Evolutionary conservation across 805 yeast genomes (phyloP), one percentile per base, ranked within the genome.

Genomic region (Cyberlindnera bimundalis): DNA sequence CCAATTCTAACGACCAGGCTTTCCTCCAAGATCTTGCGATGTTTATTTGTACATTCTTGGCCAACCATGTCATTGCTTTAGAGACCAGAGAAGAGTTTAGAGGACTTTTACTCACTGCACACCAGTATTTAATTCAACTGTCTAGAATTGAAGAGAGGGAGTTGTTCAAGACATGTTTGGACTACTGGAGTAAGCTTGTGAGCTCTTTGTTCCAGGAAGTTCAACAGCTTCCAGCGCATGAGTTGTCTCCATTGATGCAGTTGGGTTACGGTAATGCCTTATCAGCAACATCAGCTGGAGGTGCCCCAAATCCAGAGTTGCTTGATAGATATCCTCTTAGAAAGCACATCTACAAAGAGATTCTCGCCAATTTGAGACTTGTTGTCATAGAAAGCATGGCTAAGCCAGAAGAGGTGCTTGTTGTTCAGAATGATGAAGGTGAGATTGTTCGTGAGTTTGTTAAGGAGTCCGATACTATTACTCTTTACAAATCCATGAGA

Each of bases 311-410:
- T 57, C 96, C 96, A 1, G 81, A 79, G 35, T 55, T 81, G 13
- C 71, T 90, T 51, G 81, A 81, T n/a, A 79, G 79, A 54, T 81
- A 74, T 62, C 90, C 95, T 8, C 73, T 91, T 43, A 82, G 97
- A 62, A 88, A 84, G 60, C 95, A 91, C 65, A 77, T 76, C 39
- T 93, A 93, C 60, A 70, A 79, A n/a, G 76, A 76, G 19, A 71
- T 93, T 31, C 74, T 93, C 52, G 81, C 96, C 4, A 81, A 81
- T 58, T 73, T 93, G 56, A 79, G 99, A 65, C 70, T 84, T 46
- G 96, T 95, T n/a, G 83, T 93, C 59, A 93, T 93, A 56, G 98
- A 90, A 65, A 85, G 85, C 56, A 93, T 93, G 99, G 99, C 87
- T 2, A 81, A 96, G 62, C 99, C 99, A 3, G 99, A 93, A 65